A percentile compares a stretch with the other conserved stretches of the same genome.
Conservation (phyloP, 2,329 filamentous ascomycete species). For the Stagonosporopsis rhizophila region DNA sequence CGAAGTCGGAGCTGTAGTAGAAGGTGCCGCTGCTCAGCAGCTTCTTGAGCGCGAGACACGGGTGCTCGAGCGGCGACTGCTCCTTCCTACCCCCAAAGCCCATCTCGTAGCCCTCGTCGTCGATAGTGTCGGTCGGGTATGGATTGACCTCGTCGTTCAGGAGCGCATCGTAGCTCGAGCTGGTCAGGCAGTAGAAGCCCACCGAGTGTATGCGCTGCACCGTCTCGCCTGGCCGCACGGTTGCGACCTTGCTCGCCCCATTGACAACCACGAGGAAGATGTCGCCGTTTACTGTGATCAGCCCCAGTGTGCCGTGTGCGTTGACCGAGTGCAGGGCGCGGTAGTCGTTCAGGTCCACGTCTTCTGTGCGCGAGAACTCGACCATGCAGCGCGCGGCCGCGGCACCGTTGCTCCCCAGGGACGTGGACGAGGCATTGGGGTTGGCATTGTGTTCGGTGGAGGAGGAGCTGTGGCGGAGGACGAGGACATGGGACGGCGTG, state of each 20-base stretch:
- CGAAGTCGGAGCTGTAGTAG: conserved; percentile 98
- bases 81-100: conserved; percentile 63
- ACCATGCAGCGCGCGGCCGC: conserved; percentile 76
- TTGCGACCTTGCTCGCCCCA: conserved; percentile 77
- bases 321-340: conserved; percentile 75
- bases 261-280: conserved; percentile 93
- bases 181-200: conserved; percentile 91
- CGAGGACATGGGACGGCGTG: conserved; percentile 78
- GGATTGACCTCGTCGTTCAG: conserved; percentile 64
- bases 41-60: conserved; percentile 89
- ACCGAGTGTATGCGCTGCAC: conserved; percentile 86
- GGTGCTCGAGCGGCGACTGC: conserved; percentile 80
- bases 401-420: conserved; percentile 50
- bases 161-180: conserved; percentile 82
- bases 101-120: conserved; percentile 61
- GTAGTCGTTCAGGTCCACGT: conserved; percentile 76
- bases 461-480: conserved; percentile 79
- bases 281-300: conserved; percentile 83
- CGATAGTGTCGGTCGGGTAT: conserved; percentile 61
- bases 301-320: conserved; percentile 83
- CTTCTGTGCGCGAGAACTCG: conserved; percentile 74
- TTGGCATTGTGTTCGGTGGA: conserved; percentile 58
- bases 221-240: conserved; percentile 83
- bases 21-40: conserved; percentile 92
- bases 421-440: conserved; percentile 63